A percentile compares a stretch with the other conserved stretches of the same genome.
These are phyloP conservation scores for Monilinia fructigena DNA, from an alignment of 2,329 filamentous ascomycete species.

Conservation along the genomic window DNA sequence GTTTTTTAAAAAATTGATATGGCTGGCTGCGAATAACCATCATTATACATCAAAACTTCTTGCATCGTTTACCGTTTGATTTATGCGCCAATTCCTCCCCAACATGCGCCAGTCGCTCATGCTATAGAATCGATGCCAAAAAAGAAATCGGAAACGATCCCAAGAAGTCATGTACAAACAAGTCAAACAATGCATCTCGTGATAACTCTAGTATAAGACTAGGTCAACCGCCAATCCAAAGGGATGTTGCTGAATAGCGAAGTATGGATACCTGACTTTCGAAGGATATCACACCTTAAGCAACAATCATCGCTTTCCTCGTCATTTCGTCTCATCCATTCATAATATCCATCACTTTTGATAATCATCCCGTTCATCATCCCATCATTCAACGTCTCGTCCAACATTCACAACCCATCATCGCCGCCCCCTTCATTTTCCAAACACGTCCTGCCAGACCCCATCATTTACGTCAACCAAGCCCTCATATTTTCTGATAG, in stretches of 20 bases:
- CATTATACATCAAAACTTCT: slow-evolving; percentile 21
- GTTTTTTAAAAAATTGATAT: not conserved
- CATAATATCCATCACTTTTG: slow-evolving; percentile 4
- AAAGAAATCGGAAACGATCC: slow-evolving; percentile 4
- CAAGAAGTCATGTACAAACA: slow-evolving; percentile 17
- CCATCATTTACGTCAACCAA: slow-evolving; percentile 1
- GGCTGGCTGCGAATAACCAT: not conserved
- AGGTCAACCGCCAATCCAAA: slow-evolving; percentile 6
- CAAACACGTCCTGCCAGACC: not conserved
- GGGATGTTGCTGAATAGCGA: not conserved
- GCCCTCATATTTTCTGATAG: slow-evolving; percentile 61
- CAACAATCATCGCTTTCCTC: not conserved
- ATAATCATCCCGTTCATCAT: not conserved
- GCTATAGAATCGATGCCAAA: slow-evolving; percentile 16
- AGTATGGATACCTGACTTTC: not conserved
- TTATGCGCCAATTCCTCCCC: slow-evolving; percentile 6
- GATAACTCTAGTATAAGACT: slow-evolving; percentile 6
- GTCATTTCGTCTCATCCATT: slow-evolving; percentile 6
- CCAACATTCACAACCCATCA: not conserved
- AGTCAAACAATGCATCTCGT: slow-evolving; percentile 2
- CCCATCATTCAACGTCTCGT: too few species aligned
- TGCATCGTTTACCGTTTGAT: slow-evolving; percentile 10
- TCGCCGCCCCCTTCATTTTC: not conserved
- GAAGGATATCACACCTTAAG: slow-evolving; percentile 7
- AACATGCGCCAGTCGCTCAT: slow-evolving; percentile 17